Percentiles rank a stretch among this genome's conserved stretches.
These are phyloP conservation scores for Candida namnaoensis DNA, from an alignment of 805 yeast genomes.

Conservation along the genomic window DNA sequence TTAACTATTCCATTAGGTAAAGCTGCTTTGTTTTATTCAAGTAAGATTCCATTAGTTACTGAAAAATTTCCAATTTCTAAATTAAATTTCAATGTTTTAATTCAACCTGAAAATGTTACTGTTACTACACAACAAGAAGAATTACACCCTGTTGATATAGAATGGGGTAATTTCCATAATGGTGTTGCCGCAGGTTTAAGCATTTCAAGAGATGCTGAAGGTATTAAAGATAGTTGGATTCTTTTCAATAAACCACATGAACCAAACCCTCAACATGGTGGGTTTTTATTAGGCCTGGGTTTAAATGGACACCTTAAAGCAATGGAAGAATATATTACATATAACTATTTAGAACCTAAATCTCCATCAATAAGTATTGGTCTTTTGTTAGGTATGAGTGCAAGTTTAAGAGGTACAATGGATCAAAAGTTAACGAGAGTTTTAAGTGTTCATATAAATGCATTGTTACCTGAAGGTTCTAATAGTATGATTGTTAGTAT, in stretches of 20 bases:
- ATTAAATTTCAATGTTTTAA: slow-evolving; percentile 56
- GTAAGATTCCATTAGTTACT: slow-evolving; percentile 70
- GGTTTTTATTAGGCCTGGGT: slow-evolving; percentile 88
- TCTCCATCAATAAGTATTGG: slow-evolving; percentile 82
- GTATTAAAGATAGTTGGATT: slow-evolving; percentile 86
- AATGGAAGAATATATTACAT: slow-evolving; percentile 94
- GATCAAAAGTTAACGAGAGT: slow-evolving; percentile 85
- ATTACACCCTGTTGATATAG: slow-evolving; percentile 37
- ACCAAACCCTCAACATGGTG: slow-evolving; percentile 82
- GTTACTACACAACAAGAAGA: slow-evolving; percentile 49
- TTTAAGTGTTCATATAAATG: slow-evolving; percentile 86
- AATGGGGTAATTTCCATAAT: slow-evolving; percentile 89
- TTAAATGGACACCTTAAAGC: slow-evolving; percentile 77
- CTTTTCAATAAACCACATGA: slow-evolving; percentile 71
- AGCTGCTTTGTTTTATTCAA: slow-evolving; percentile 61
- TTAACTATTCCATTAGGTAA: slow-evolving; percentile 72
- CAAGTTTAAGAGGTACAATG: slow-evolving; percentile 76
- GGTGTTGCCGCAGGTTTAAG: slow-evolving; percentile 86
- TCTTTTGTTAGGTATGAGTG: slow-evolving; percentile 83
- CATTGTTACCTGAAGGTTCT: slow-evolving; percentile 85
- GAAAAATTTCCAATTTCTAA: slow-evolving; percentile 78
- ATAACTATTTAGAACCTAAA: slow-evolving; percentile 86
- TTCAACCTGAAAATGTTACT: slow-evolving; percentile 60
- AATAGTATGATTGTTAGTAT: slow-evolving; percentile 78
- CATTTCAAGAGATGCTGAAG: slow-evolving; percentile 57